Evolutionary conservation across 2,329 filamentous ascomycete genomes (phyloP).

Genomic region (Scedosporium dehoogii): DNA sequence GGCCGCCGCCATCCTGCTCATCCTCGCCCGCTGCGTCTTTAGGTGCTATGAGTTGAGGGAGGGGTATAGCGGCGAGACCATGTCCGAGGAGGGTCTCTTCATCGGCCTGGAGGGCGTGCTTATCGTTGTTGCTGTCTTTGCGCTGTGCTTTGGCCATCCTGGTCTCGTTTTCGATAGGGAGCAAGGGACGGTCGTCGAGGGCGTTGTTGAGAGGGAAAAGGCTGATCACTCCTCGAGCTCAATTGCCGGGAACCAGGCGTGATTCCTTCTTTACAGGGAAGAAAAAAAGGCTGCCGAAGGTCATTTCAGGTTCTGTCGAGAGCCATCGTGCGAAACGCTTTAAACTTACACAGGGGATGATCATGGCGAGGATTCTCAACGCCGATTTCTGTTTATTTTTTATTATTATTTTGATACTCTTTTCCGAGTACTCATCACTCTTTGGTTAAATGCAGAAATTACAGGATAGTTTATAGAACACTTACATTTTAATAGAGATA

Average conservation of each 20-base stretch:
- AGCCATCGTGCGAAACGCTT: no score
- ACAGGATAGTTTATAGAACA: no score
- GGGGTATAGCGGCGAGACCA: conserved; percentile 48
- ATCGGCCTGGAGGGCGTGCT: conserved; percentile 41
- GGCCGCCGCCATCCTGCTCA: conserved; percentile 42
- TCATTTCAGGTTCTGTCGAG: no score
- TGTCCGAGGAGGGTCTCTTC: conserved; percentile 41
- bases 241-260: background rate
- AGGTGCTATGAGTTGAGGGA: conserved; percentile 56
- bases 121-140: conserved; percentile 24
- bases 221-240: background rate
- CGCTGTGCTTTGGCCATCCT: conserved; percentile 30
- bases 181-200: background rate
- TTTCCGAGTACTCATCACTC: no score
- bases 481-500: no score
- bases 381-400: no score
- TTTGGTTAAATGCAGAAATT: no score
- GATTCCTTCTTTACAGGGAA: no score
- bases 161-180: conserved; percentile 25
- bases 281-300: no score
- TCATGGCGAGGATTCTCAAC: no score
- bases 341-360: no score
- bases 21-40: conserved; percentile 54
- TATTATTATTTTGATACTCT: no score
- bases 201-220: background rate